These are phyloP conservation scores for Sordaria brevicollis DNA, from an alignment of 495 filamentous ascomycete genomes.

Conservation along the genomic window DNA sequence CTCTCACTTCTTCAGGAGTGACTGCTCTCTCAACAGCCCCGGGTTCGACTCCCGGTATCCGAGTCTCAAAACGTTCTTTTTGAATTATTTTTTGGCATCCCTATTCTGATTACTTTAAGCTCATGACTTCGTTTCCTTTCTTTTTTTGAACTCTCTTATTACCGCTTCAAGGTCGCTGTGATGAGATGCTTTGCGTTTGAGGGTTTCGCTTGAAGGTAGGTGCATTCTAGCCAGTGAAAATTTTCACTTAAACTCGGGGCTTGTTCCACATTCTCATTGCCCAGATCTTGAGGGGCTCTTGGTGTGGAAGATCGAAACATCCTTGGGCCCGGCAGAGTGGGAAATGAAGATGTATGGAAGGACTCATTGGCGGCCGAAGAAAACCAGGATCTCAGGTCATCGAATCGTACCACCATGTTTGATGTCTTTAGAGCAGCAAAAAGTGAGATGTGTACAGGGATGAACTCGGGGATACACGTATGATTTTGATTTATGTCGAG, in stretches of 20 bases:
- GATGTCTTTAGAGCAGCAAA: neutral
- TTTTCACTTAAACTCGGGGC: too few species aligned
- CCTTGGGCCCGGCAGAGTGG: neutral
- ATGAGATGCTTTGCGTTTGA: too few species aligned
- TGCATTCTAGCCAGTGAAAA: too few species aligned
- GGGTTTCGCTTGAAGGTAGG: too few species aligned
- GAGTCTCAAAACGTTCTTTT: neutral
- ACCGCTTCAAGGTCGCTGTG: too few species aligned
- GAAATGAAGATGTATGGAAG: neutral
- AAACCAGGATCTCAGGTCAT: neutral
- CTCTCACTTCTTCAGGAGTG: neutral
- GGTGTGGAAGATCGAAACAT: neutral
- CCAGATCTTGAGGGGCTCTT: neutral
- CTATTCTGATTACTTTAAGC: too few species aligned
- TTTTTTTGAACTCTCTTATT: too few species aligned
- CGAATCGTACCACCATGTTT: neutral
- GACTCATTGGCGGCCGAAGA: neutral
- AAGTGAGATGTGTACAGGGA: neutral
- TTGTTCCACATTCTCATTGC: too few species aligned
- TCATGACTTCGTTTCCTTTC: too few species aligned
- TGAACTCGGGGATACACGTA: neutral
- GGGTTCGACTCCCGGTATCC: neutral
- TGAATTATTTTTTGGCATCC: neutral
- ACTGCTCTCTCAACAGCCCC: neutral
- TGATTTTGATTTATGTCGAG: neutral